Conservation (phyloP, 345 rosid species). For the Salix brachista region DNA sequence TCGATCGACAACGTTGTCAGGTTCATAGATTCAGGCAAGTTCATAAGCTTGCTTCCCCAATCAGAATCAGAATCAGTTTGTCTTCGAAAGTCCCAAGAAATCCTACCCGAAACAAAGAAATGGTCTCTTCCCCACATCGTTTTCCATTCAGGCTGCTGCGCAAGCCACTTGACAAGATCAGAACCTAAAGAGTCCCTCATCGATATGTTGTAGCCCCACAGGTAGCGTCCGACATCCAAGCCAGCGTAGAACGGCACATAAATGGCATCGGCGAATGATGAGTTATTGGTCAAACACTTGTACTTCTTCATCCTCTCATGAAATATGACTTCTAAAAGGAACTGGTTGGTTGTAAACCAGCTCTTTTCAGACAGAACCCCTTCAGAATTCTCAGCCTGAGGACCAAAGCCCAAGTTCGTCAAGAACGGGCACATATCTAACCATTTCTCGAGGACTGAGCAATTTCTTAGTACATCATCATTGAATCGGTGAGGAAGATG, state of each 20-base stretch:
- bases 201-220: constrained; percentile 6
- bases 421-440: constrained; percentile 14
- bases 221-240: constrained; percentile 8
- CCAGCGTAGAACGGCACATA: constrained; percentile 17
- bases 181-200: constrained; percentile 9
- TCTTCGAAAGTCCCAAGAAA: constrained; percentile 16
- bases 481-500: constrained; percentile 16
- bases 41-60: constrained; percentile 24
- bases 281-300: constrained; percentile 18
- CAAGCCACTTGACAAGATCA: constrained; percentile 15
- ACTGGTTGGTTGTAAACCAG: constrained; percentile 26
- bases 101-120: constrained; percentile 21
- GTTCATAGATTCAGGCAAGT: constrained; percentile 16
- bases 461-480: constrained; percentile 4
- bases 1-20: constrained; percentile 19
- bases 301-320: constrained; percentile 15
- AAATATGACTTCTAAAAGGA: constrained; percentile 14
- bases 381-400: not conserved
- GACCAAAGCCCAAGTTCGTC: constrained; percentile 8
- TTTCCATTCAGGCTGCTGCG: constrained; percentile 7
- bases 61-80: not conserved
- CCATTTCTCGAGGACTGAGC: constrained; percentile 5
- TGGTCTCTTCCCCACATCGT: constrained; percentile 21
- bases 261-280: constrained; percentile 18
- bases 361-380: not conserved